phyloP scores from a whole-genome alignment of 192 early-diverging fungal species.

The Globomyces pollinis-pini region DNA sequence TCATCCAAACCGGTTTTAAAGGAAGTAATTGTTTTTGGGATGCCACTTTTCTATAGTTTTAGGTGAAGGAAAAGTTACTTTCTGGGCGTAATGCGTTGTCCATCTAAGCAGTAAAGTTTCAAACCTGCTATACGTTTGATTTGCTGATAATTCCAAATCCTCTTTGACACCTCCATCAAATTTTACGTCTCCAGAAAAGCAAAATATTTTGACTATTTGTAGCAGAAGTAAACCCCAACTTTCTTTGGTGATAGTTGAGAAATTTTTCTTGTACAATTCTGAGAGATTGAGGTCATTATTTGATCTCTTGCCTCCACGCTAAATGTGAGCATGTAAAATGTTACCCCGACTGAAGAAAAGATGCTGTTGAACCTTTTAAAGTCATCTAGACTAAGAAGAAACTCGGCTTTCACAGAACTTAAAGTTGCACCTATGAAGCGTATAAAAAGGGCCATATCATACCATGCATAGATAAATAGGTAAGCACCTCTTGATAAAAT shows the following conservation, averaged over 20 bases:
- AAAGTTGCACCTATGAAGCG: no score
- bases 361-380: conserved; percentile 8
- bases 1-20: conserved; percentile 31
- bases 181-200: no score
- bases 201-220: conserved; percentile 39
- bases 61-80: conserved; percentile 27
- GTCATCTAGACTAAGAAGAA: conserved; percentile 34
- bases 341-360: conserved; percentile 2
- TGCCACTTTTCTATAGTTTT: background rate
- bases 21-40: background rate
- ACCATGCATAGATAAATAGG: conserved; percentile 24
- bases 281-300: conserved; percentile 8
- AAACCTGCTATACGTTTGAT: background rate
- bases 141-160: no score
- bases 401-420: conserved; percentile 38
- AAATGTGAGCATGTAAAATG: background rate
- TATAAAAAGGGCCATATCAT: no score
- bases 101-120: conserved; percentile 39
- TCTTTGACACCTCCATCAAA: no score
- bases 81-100: conserved; percentile 33
- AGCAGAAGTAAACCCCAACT: conserved; percentile 36
- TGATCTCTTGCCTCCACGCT: conserved; percentile 10
- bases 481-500: conserved; percentile 27
- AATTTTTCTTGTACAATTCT: conserved; percentile 10
- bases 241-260: conserved; percentile 36